Evolutionary conservation across 176 grass and related monocot genomes (phyloP).

Genomic region (Musa troglodytarum): DNA sequence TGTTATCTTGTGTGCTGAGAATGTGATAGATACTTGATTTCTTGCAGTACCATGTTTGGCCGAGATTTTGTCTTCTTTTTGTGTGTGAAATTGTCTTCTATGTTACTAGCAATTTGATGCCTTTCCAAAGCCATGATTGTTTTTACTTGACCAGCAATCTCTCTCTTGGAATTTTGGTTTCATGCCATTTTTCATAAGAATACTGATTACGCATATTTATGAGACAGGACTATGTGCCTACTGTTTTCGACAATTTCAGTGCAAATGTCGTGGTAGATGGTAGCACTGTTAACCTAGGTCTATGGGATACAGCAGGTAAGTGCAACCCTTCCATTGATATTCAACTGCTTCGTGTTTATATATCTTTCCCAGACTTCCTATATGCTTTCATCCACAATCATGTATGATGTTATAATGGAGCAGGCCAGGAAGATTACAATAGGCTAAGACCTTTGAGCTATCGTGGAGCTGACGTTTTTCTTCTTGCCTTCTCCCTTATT

Average conservation of each 20-base stretch:
- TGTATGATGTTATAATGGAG: not conserved
- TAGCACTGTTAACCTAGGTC: conserved; percentile 10
- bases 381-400: too few species aligned
- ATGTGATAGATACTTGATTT: not conserved
- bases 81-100: not conserved
- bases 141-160: not conserved
- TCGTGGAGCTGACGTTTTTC: conserved; percentile 11
- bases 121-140: not conserved
- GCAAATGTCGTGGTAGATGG: conserved; percentile 12
- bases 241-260: conserved; percentile 16
- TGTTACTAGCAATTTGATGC: not conserved
- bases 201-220: not conserved
- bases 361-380: not conserved
- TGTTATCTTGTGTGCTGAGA: not conserved
- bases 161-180: not conserved
- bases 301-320: conserved; percentile 11
- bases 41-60: not conserved
- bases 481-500: conserved; percentile 11
- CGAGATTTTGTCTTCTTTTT: too few species aligned
- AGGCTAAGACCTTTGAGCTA: conserved; percentile 15
- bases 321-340: not conserved
- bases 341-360: not conserved
- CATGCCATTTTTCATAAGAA: not conserved
- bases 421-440: conserved; percentile 14
- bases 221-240: conserved; percentile 10